Conservation (phyloP, 1,284 basidiomycete species). For the Peniophora sp. region DNA sequence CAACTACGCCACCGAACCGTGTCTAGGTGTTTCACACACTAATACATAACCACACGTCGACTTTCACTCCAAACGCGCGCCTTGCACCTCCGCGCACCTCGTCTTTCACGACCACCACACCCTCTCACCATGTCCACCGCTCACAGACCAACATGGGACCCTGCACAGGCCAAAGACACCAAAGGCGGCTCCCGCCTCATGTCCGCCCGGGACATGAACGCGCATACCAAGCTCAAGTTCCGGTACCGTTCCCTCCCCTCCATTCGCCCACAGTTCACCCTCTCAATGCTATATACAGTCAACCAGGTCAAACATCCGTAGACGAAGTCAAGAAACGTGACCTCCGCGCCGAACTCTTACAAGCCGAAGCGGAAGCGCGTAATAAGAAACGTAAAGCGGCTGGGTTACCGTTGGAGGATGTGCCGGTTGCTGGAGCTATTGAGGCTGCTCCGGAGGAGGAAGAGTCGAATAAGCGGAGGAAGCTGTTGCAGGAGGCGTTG, state of each 20-base stretch:
- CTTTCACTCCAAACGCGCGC: too few relatives aligned
- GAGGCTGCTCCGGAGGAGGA: slow-evolving; percentile 45
- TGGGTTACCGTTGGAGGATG: slow-evolving; percentile 11
- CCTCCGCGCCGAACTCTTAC: slow-evolving; percentile 72
- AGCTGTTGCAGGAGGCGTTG: slow-evolving; percentile 74
- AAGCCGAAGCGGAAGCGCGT: slow-evolving; percentile 75
- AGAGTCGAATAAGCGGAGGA: slow-evolving; percentile 68
- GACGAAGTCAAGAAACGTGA: slow-evolving; percentile 74
- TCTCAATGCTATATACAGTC: slow-evolving; percentile 32
- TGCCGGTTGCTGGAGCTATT: not conserved
- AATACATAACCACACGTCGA: too few relatives aligned
- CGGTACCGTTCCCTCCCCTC: slow-evolving; percentile 35
- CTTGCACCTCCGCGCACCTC: too few relatives aligned
- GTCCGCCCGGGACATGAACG: slow-evolving; percentile 84
- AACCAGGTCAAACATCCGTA: slow-evolving; percentile 77
- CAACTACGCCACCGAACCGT: slow-evolving; percentile 72
- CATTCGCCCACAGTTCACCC: slow-evolving; percentile 1
- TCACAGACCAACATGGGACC: slow-evolving; percentile 86
- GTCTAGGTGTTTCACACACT: too few relatives aligned
- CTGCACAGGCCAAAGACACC: slow-evolving; percentile 77
- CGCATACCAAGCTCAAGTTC: slow-evolving; percentile 95
- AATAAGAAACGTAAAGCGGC: slow-evolving; percentile 76
- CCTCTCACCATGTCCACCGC: slow-evolving; percentile 65
- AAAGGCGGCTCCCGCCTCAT: slow-evolving; percentile 86
- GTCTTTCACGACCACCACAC: not conserved